Base-by-base conservation (phyloP, 345 rosid genomes). In the Pelargonium nanum region DNA sequence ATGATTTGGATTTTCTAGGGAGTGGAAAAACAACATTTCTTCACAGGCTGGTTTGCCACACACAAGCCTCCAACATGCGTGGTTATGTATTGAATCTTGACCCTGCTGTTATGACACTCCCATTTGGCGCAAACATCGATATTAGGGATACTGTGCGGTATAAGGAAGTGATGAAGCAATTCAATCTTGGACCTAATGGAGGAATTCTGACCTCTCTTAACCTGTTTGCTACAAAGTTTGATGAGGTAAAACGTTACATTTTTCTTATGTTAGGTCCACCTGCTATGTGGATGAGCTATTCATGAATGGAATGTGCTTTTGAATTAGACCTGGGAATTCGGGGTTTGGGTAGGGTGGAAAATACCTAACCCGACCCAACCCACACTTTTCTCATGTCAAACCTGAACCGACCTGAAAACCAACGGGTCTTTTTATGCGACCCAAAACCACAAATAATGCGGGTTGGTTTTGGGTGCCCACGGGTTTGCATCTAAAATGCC, bases 81-180 rank as follows among this genome's bases (percentile, higher is more conserved):
- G 67, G 72, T 52, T 69, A 69, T 63, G 72, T 68, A 30, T 56
- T 68, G 50, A 68, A 68, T 56, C 72, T 68, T 25, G 72, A 68
- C 58, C 72, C 72, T 63, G 72, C 72, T 0, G 63, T 69, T 21
- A 58, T 69, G 72, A 69, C 72, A 19, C 72, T 69, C 59, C 72
- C 72, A 17, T 53, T 62, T 24, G 67, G 72, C 63, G 72, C 72
- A 58, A 69, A 69, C 58, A 69, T 69, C 1, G 72, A 69, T 32
- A 57, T 69, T 51, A 63, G 72, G 22, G 68, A 69, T 53, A 69
- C 72, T 5, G 68, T 69, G 21, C 63, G 63, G 59, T 69, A 69
- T 32, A 69, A 63, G 56, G 72, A 69, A 63, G 68, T 69, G 44
- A 69, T 69, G 72, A 63, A 69, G 40, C 67, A 69, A 23, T 69